Evolutionary conservation across 441 rosid species (phyloP).

Genomic region (Adansonia gregorii): DNA sequence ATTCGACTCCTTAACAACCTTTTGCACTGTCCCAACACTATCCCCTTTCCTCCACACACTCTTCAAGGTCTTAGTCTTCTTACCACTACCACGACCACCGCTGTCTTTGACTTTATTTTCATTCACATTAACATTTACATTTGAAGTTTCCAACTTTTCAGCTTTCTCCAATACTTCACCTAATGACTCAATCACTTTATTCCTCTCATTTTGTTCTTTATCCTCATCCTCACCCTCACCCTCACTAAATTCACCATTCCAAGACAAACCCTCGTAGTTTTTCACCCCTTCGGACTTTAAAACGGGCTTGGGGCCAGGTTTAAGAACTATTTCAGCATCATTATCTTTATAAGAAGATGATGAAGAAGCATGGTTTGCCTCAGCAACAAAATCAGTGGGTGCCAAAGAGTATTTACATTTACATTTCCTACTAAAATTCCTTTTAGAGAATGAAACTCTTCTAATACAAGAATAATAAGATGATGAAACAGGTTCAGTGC

Average conservation of each 20-base stretch:
- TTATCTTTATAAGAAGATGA: constrained; percentile 60
- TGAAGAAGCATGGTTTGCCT: constrained; percentile 55
- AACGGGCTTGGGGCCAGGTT: constrained; percentile 82
- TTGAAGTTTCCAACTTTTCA: constrained; percentile 69
- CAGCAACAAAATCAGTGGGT: constrained; percentile 70
- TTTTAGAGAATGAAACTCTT: constrained; percentile 64
- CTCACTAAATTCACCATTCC: constrained; percentile 41
- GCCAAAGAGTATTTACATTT: constrained; percentile 85
- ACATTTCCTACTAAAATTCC: constrained; percentile 63
- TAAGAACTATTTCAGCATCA: constrained; percentile 63
- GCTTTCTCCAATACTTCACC: constrained; percentile 92
- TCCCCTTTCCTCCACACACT: constrained; percentile 99
- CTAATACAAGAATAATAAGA: constrained; percentile 59
- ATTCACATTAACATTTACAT: constrained; percentile 37
- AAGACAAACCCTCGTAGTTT: constrained; percentile 37
- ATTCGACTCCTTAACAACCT: constrained; percentile 62
- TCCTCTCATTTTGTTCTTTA: constrained; percentile 59
- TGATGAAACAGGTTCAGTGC: constrained; percentile 46
- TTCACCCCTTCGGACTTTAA: constrained; percentile 53
- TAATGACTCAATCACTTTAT: constrained; percentile 77
- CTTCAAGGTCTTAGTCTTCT: constrained; percentile 69
- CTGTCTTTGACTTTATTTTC: constrained; percentile 40
- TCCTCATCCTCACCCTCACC: constrained; percentile 35
- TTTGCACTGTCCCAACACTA: constrained; percentile 59
- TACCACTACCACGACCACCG: constrained; percentile 33